phyloP scores from a whole-genome alignment of 1,284 basidiomycete genomes.

The Cryptococcus maquisensis region DNA sequence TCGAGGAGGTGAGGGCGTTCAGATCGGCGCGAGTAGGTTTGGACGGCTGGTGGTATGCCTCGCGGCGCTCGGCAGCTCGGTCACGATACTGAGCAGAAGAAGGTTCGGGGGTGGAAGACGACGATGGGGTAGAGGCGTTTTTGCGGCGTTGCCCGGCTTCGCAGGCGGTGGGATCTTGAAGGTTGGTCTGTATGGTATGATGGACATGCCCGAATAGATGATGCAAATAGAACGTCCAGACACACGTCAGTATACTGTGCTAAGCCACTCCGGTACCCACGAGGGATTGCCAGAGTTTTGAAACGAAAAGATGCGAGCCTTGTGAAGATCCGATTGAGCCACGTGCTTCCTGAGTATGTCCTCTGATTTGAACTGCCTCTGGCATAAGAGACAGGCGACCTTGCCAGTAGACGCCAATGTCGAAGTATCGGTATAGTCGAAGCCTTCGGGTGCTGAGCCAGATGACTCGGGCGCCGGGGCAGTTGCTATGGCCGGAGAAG shows the following conservation, averaged over 20 bases:
- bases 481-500: constrained; percentile 4
- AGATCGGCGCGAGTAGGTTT: constrained; percentile 6
- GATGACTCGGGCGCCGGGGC: constrained; percentile 5
- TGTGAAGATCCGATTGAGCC: constrained; percentile 85
- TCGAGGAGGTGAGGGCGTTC: neutral
- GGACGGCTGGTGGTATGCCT: constrained; percentile 80
- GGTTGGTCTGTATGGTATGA: constrained; percentile 64
- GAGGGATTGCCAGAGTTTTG: constrained; percentile 11
- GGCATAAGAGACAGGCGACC: constrained; percentile 79
- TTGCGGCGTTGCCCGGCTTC: constrained; percentile 70
- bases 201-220: neutral
- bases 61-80: constrained; percentile 79
- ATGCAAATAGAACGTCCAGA: neutral
- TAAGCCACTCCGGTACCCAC: constrained; percentile 23
- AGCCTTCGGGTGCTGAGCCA: constrained; percentile 50
- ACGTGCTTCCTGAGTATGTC: constrained; percentile 82
- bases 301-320: constrained; percentile 57
- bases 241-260: constrained; percentile 12
- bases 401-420: constrained; percentile 47
- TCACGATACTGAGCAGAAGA: constrained; percentile 73
- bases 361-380: constrained; percentile 80
- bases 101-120: constrained; percentile 6
- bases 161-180: constrained; percentile 63
- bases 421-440: constrained; percentile 68
- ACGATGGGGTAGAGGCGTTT: constrained; percentile 33